Evolutionary conservation across 1,284 basidiomycete genomes (phyloP).

Genomic region (Trichosporon ovoides): DNA sequence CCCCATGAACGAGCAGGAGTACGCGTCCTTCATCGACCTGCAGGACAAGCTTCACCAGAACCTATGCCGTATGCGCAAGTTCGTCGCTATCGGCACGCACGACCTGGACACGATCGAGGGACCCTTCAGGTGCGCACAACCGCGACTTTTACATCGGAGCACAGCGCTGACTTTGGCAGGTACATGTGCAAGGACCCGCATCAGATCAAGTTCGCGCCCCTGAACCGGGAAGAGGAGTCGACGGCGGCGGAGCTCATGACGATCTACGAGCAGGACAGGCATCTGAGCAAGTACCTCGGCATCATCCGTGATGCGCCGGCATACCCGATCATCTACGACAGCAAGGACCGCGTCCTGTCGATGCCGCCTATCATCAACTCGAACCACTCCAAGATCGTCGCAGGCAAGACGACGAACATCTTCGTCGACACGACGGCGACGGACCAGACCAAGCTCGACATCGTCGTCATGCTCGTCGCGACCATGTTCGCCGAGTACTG

Average conservation of each 20-base stretch:
- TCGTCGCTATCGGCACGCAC: slow-evolving; percentile 96
- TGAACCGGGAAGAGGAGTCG: slow-evolving; percentile 69
- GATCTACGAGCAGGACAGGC: slow-evolving; percentile 88
- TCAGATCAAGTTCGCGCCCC: slow-evolving; percentile 81
- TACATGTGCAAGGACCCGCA: slow-evolving; percentile 87
- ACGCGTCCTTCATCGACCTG: slow-evolving; percentile 95
- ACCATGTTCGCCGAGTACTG: slow-evolving; percentile 99
- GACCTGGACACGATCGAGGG: slow-evolving; percentile 84
- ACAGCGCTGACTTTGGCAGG: slow-evolving; percentile 23
- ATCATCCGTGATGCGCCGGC: slow-evolving; percentile 94
- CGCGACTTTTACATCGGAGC: too few species aligned
- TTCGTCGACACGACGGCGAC: slow-evolving; percentile 97
- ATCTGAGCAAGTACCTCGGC: slow-evolving; percentile 79
- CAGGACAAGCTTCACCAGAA: slow-evolving; percentile 99
- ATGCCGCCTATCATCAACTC: slow-evolving; percentile 99
- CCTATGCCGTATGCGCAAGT: slow-evolving; percentile 78
- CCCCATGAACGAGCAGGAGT: slow-evolving; percentile 76
- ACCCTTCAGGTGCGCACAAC: slow-evolving; percentile 64
- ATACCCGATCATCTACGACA: slow-evolving; percentile 96
- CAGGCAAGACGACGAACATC: slow-evolving; percentile 81
- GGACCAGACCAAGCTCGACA: slow-evolving; percentile 93
- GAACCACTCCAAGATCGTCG: slow-evolving; percentile 91
- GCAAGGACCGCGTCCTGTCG: slow-evolving; percentile 76
- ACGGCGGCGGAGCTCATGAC: slow-evolving; percentile 82
- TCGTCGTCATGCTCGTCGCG: slow-evolving; percentile 88